Base-by-base conservation (phyloP, 2,329 filamentous ascomycete genomes). In the Microsporum ferrugineum region DNA sequence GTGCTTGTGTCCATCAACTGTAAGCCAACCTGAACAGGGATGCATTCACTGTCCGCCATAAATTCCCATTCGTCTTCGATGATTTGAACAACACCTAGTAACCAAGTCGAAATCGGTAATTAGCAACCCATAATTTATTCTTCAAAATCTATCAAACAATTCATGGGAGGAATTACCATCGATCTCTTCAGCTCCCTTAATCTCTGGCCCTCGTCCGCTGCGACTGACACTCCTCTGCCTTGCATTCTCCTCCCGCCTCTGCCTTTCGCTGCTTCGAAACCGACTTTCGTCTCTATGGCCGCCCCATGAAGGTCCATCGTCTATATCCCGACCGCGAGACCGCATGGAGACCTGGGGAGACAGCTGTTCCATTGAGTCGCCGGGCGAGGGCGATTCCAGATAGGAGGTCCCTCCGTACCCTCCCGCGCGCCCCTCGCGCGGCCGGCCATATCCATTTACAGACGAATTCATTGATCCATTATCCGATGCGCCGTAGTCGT, bases 1-100 rank as follows among this genome's bases (percentile, higher is more conserved):
- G 92, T 97, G 78, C 91, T 96, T 58, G 84, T 85, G 75, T 99
- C 94, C 77, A 97, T 88, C 65, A 99, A 81, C 75, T 96, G 91
- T 55, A 99, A 81, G n/a, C 92, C 90, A 59, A 96, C 84, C 73
- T 97, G 91, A 39, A 97, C 90, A 1, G 94, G 94, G 36, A 96
- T 84, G 71, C 91, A 96, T 70, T 94, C 87, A 64, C 87, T 87
- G 68, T 88, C 82, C 65, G 88, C 89, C 88, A 99, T 94, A 67
- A 91, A 88, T 49, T 89, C 87, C 92, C 94, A 99, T 71, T 95
- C 90, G 61, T 82, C 78, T 71, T 91, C 86, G 69, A 99, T 96
- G 66, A 88, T 85, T 66, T 89, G 85, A 57, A 97, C 79, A 1
- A 96, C 79, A 64, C 83, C 82, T 79, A 47, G 29, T 60, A 49